phyloP scores from a whole-genome alignment of 2,329 filamentous ascomycete species.

The Penicillium sp. region DNA sequence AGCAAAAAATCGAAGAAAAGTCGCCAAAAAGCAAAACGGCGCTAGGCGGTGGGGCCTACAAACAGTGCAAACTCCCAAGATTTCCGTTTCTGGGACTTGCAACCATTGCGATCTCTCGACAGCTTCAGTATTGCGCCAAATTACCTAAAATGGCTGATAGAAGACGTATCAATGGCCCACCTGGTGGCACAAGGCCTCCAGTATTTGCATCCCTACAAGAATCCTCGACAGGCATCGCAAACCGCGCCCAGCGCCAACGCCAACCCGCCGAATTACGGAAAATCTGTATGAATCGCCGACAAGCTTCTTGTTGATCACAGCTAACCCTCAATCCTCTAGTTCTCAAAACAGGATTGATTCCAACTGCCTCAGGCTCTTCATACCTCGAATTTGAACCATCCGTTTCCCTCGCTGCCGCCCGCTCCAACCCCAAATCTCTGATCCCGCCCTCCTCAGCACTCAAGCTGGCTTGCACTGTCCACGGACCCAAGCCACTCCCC shows the following conservation, averaged over 20 bases:
- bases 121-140: slow-evolving; percentile 13
- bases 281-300: slow-evolving; percentile 66
- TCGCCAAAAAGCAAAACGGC: slow-evolving; percentile 21
- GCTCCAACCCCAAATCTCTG: slow-evolving; percentile 46
- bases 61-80: slow-evolving; percentile 44
- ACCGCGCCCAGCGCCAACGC: slow-evolving; percentile 56
- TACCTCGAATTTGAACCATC: slow-evolving; percentile 58
- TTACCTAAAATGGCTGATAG: slow-evolving; percentile 56
- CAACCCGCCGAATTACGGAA: slow-evolving; percentile 72
- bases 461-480: slow-evolving; percentile 90
- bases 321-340: slow-evolving; percentile 53
- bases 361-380: slow-evolving; percentile 89
- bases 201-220: slow-evolving; percentile 58
- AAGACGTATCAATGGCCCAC: slow-evolving; percentile 84
- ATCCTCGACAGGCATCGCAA: slow-evolving; percentile 50
- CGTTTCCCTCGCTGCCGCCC: slow-evolving; percentile 44
- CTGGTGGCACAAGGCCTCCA: slow-evolving; percentile 72
- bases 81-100: slow-evolving; percentile 35
- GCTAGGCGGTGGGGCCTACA: slow-evolving; percentile 28
- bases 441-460: slow-evolving; percentile 64
- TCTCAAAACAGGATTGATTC: slow-evolving; percentile 86
- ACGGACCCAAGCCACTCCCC: slow-evolving; percentile 87
- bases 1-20: slow-evolving; percentile 18
- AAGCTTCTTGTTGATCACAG: background rate
- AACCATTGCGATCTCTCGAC: slow-evolving; percentile 9